A percentile compares a stretch with the other conserved stretches of the same genome.
These are phyloP conservation scores for Aspergillus fijiensis DNA, from an alignment of 2,329 filamentous ascomycete species.

Conservation along the genomic window DNA sequence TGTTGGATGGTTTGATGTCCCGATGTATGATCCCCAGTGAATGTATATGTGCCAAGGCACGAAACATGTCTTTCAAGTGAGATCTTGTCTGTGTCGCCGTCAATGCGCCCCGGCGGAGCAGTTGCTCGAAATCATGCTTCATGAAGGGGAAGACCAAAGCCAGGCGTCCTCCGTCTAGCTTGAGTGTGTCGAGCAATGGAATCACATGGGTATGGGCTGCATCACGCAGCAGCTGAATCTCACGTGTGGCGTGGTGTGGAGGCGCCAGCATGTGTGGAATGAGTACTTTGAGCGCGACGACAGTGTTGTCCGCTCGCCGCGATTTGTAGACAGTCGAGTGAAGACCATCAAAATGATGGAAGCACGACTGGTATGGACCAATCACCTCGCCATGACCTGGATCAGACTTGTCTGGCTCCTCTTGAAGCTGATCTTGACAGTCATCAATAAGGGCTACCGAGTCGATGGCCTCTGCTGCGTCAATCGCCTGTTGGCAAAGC, in stretches of 20 bases:
- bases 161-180: conserved; percentile 66
- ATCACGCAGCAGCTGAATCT: conserved; percentile 72
- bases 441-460: conserved; percentile 25
- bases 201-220: conserved; percentile 61
- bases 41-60: conserved; percentile 71
- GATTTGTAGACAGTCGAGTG: conserved; percentile 82
- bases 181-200: conserved; percentile 69
- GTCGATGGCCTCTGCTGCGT: conserved; percentile 29
- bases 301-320: conserved; percentile 39
- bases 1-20: conserved; percentile 89
- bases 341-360: conserved; percentile 64
- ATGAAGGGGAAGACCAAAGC: conserved; percentile 85
- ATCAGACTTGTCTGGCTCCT: conserved; percentile 23
- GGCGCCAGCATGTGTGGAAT: conserved; percentile 68
- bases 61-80: conserved; percentile 67
- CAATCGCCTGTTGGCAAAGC: conserved; percentile 42
- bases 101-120: conserved; percentile 56
- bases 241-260: conserved; percentile 79
- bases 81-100: conserved; percentile 41
- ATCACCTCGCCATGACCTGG: conserved; percentile 43
- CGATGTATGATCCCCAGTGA: conserved; percentile 77
- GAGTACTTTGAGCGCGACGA: conserved; percentile 82
- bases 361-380: conserved; percentile 57
- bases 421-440: conserved; percentile 21
- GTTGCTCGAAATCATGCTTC: conserved; percentile 66